Evolutionary conservation across 2,329 filamentous ascomycete species (phyloP), one percentile per base, ranked within the genome.

Genomic region (Aspergillus japonicus): DNA sequence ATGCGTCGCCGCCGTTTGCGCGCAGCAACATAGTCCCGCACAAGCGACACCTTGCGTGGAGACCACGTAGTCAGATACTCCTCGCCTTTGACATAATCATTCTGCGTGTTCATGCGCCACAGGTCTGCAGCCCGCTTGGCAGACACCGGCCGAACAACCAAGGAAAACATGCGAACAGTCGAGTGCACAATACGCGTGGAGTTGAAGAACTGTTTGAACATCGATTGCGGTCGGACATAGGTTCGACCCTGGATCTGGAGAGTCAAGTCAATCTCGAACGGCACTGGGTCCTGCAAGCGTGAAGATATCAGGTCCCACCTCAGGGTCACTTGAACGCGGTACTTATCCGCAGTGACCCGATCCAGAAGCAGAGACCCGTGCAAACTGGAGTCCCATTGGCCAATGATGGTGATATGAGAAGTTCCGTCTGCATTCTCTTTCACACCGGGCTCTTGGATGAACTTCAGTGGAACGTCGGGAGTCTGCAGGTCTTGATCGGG

Each of bases 61-160:
- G 88, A 87, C 95, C 95, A 99, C 58, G 87, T 87, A 2, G 83
- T 87, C 44, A 99, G 81, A 52, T 88, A 84, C 75, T 99, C 95
- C 76, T 99, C 93, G 57, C 95, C 95, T 75, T 96, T 97, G 68
- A 99, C 91, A 71, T 97, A 98, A 73, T 96, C 92, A 69, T 96
- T 90, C 61, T 91, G 89, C 16, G 93, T 98, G 74, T 92, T 96
- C 87, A 98, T 92, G 57, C 95, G 87, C 95, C 95, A 99, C 12
- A 99, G 82, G 73, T 99, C 95, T 3, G 92, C 92, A 0, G 92
- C 91, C 50, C 91, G 86, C 77, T 97, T 97, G 54, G 96, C 92
- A 2, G 92, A 92, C 7, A 91, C 88, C 0, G 95, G 95, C 31
- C 92, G 89, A 75, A 98, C 88, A 5, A 88, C 88, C 53, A 98